These are phyloP conservation scores for Neospora caninum DNA, from an alignment of 169 alveolate species.

Conservation along the genomic window DNA sequence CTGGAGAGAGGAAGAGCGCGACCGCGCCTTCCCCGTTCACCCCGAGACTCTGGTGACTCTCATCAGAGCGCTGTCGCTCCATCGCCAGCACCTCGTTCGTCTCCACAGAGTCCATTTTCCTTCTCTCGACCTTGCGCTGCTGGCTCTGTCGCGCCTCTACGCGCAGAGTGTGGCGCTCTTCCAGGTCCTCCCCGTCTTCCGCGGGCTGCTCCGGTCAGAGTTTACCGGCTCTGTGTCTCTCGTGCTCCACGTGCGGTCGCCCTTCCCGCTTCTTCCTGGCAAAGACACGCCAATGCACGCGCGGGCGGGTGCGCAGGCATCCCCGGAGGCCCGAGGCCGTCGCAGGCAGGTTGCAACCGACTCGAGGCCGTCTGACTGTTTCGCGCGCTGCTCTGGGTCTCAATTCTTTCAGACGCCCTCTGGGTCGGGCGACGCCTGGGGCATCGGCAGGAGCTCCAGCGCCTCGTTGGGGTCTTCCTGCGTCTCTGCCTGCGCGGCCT, in stretches of 20 bases:
- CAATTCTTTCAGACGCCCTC: too few species aligned
- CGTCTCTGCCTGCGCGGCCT: not conserved
- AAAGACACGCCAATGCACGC: not conserved
- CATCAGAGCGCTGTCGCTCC: not conserved
- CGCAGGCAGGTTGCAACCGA: too few species aligned
- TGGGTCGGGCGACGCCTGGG: too few species aligned
- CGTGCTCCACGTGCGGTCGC: not conserved
- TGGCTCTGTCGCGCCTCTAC: not conserved
- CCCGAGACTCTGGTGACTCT: not conserved
- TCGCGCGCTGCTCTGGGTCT: too few species aligned
- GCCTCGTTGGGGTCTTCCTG: too few species aligned
- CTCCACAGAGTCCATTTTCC: not conserved
- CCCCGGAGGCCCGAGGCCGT: too few species aligned
- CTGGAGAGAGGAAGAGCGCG: not conserved
- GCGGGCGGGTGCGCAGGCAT: too few species aligned
- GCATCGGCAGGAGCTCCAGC: too few species aligned
- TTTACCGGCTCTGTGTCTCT: not conserved
- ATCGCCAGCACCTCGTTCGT: not conserved
- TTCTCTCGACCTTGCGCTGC: not conserved
- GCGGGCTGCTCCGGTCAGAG: not conserved
- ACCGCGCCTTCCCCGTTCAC: not conserved
- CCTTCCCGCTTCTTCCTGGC: not conserved
- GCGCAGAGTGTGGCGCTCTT: not conserved
- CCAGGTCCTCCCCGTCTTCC: not conserved
- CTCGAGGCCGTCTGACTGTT: too few species aligned